Evolutionary conservation across 345 rosid genomes (phyloP).

Genomic region (Citropsis articulata): DNA sequence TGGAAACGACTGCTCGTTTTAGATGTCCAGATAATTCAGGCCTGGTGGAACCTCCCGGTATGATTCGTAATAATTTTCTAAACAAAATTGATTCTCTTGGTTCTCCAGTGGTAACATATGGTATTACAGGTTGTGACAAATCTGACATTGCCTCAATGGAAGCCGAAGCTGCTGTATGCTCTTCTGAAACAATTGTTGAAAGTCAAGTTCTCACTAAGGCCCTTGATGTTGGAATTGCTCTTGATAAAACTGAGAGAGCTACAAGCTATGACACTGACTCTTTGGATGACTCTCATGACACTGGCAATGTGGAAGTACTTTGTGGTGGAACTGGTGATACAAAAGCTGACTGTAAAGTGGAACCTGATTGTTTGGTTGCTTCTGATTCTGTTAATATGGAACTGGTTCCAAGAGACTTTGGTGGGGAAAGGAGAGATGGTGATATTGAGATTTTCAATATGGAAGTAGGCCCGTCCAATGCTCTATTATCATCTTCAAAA

Average conservation of each 20-base stretch:
- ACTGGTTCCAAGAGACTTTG: not conserved
- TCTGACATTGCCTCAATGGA: not conserved
- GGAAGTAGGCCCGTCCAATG: not conserved
- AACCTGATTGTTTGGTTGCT: slow-evolving; percentile 1
- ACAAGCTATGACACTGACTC: not conserved
- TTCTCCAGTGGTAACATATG: not conserved
- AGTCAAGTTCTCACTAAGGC: not conserved
- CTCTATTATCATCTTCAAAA: not conserved
- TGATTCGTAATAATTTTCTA: not conserved
- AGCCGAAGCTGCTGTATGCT: slow-evolving; percentile 3
- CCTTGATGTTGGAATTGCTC: slow-evolving; percentile 15
- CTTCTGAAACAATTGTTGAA: slow-evolving; percentile 13
- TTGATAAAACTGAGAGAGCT: slow-evolving; percentile 8
- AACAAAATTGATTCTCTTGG: not conserved
- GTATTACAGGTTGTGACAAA: not conserved
- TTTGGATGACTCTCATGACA: slow-evolving; percentile 13
- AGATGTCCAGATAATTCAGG: too few species aligned
- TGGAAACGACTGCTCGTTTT: not conserved
- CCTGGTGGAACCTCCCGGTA: not conserved
- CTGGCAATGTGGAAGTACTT: slow-evolving; percentile 9
- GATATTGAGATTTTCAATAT: not conserved
- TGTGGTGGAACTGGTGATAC: slow-evolving; percentile 10
- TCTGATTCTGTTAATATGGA: not conserved
- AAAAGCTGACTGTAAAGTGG: slow-evolving; percentile 5
- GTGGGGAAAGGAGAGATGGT: not conserved